Conservation (phyloP, 768 basidiomycete genomes). For the Leucogyrophana mollusca region DNA sequence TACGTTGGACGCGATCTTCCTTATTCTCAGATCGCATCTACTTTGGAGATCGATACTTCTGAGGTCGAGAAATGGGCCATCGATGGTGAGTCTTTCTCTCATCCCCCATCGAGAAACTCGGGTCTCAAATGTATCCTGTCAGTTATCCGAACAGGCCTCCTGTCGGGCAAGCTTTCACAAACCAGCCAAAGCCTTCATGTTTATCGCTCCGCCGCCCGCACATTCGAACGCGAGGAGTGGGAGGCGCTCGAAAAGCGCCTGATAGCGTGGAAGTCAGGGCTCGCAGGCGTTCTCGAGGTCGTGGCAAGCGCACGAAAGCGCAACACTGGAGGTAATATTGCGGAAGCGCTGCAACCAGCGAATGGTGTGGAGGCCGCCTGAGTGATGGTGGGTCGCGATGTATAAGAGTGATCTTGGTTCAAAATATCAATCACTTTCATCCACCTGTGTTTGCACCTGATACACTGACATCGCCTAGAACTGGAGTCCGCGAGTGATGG, state of each 20-base stretch:
- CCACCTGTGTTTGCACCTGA: too few relatives aligned
- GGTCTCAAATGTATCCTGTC: constrained; percentile 1
- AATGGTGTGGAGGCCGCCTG: constrained; percentile 20
- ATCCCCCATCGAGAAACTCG: background rate
- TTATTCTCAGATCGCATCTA: constrained; percentile 66
- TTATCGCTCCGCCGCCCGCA: constrained; percentile 69
- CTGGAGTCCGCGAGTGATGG: too few relatives aligned
- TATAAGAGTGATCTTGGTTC: background rate
- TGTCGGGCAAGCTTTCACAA: constrained; percentile 84
- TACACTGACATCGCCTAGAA: too few relatives aligned
- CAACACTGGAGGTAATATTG: constrained; percentile 18
- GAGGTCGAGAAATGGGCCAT: constrained; percentile 88
- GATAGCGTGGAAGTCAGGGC: constrained; percentile 73
- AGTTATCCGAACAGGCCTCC: constrained; percentile 81
- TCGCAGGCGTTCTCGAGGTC: constrained; percentile 69
- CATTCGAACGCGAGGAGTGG: constrained; percentile 82
- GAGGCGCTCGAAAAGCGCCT: constrained; percentile 71
- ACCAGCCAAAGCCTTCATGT: constrained; percentile 71
- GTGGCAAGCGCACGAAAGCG: constrained; percentile 54
- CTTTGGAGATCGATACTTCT: constrained; percentile 59
- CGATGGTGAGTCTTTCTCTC: constrained; percentile 58
- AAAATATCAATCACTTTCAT: too few relatives aligned
- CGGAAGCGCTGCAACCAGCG: constrained; percentile 19
- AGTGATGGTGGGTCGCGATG: constrained; percentile 22
- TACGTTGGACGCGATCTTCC: constrained; percentile 72